phyloP scores from a whole-genome alignment of 805 yeast genomes.

The Candida palmyrensis region DNA sequence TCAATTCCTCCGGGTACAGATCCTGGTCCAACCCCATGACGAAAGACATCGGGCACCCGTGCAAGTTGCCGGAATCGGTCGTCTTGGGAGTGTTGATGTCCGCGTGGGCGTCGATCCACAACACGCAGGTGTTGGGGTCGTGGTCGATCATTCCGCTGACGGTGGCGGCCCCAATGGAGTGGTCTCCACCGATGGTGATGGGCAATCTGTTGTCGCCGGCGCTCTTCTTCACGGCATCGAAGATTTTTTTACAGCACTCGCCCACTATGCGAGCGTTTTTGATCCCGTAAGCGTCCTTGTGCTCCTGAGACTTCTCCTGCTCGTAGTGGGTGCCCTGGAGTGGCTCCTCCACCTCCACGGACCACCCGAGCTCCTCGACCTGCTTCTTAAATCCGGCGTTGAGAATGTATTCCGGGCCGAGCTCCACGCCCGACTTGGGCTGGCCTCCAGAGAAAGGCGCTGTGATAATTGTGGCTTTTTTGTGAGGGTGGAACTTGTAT shows the following conservation, averaged over 20 bases:
- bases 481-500: slow-evolving; percentile 52
- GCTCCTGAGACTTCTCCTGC: slow-evolving; percentile 27
- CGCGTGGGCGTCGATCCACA: slow-evolving; percentile 99
- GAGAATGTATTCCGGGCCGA: slow-evolving; percentile 81
- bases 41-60: slow-evolving; percentile 95
- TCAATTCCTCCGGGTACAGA: slow-evolving; percentile 64
- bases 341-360: slow-evolving; percentile 47
- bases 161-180: slow-evolving; percentile 92
- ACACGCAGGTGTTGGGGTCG: slow-evolving; percentile 80
- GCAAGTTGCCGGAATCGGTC: slow-evolving; percentile 85
- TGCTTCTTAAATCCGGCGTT: slow-evolving; percentile 66
- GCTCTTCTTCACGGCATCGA: slow-evolving; percentile 51
- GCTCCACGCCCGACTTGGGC: slow-evolving; percentile 88
- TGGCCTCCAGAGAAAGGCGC: slow-evolving; percentile 98
- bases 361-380: slow-evolving; percentile 71
- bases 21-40: slow-evolving; percentile 73
- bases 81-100: slow-evolving; percentile 87
- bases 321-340: slow-evolving; percentile 45
- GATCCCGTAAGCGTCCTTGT: slow-evolving; percentile 41
- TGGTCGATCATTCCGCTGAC: slow-evolving; percentile 75
- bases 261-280: slow-evolving; percentile 79
- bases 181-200: slow-evolving; percentile 93
- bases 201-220: slow-evolving; percentile 53
- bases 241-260: slow-evolving; percentile 60
- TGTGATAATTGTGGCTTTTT: slow-evolving; percentile 61